Percentiles rank a stretch among this genome's conserved stretches.
Conservation (phyloP, 352 stramenopile genomes). For the Phytophthora agathidicida region DNA sequence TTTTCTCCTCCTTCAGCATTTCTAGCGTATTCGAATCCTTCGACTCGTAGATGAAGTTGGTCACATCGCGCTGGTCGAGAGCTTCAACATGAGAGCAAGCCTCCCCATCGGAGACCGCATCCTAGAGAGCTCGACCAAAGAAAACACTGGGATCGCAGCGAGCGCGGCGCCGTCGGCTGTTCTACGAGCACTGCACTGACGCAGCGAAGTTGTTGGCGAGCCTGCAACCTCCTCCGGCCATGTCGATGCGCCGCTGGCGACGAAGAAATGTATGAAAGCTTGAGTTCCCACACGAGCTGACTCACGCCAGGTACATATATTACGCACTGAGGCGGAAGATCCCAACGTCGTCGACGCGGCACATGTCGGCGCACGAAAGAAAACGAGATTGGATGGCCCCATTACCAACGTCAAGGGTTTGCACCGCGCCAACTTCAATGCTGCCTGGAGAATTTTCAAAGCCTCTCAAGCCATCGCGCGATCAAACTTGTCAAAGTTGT, state of each 20-base stretch:
- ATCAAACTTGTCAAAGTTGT: constrained; percentile 5
- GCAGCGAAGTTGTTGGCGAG: neutral
- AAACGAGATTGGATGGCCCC: neutral
- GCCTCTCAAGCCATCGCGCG: constrained; percentile 6
- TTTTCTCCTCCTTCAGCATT: too few species aligned
- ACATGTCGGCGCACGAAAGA: constrained; percentile 11
- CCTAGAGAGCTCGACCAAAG: constrained; percentile 26
- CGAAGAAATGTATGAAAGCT: neutral
- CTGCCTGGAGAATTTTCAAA: constrained; percentile 4
- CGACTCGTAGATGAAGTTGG: neutral
- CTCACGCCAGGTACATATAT: constrained; percentile 5
- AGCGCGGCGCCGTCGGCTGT: constrained; percentile 22
- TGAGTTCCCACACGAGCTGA: constrained; percentile 1
- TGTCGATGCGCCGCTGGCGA: neutral
- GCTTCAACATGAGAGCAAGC: constrained; percentile 22
- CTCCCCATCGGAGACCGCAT: constrained; percentile 23
- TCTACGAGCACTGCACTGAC: constrained; percentile 5
- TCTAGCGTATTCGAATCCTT: too few species aligned
- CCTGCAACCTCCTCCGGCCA: neutral
- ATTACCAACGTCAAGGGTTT: constrained; percentile 12
- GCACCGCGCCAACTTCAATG: constrained; percentile 5
- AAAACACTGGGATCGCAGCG: constrained; percentile 14
- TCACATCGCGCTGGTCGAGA: neutral
- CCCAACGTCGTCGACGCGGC: neutral
- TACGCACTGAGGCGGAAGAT: constrained; percentile 7